Conservation (phyloP, 2,329 filamentous ascomycete species). For the Biscogniauxia mediterranea region DNA sequence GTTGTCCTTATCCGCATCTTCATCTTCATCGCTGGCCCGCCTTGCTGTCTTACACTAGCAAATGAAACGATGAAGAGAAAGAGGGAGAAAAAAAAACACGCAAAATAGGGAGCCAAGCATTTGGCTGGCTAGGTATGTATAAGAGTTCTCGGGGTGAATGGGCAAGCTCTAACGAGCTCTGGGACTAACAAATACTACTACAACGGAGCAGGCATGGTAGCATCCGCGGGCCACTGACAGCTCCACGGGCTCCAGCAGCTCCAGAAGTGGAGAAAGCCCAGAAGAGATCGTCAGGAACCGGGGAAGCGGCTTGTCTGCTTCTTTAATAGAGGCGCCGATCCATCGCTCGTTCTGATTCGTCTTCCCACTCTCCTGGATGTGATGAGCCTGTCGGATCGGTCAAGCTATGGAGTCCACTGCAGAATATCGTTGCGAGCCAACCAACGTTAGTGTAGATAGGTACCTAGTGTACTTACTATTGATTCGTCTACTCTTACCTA, state of each 20-base stretch:
- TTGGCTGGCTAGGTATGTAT: not conserved
- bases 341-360: not conserved
- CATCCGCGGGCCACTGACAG: not conserved
- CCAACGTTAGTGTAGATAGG: not conserved
- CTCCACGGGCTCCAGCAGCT: not conserved
- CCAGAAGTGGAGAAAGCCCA: not conserved
- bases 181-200: not conserved
- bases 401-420: not conserved
- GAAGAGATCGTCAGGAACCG: not conserved
- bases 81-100: not conserved
- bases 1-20: not conserved
- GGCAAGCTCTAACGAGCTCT: not conserved
- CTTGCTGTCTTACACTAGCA: not conserved
- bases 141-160: not conserved
- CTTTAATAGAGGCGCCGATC: not conserved
- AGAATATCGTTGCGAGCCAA: not conserved
- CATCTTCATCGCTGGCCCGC: not conserved
- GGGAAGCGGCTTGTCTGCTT: not conserved
- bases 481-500: no score
- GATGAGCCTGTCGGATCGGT: not conserved
- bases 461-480: not conserved
- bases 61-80: not conserved
- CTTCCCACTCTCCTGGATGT: not conserved
- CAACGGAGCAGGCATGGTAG: not conserved
- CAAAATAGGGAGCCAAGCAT: not conserved